A percentile compares a stretch with the other conserved stretches of the same genome.
Evolutionary conservation across 2,329 filamentous ascomycete genomes (phyloP).

Genomic region (Paraphoma chrysanthemicola): DNA sequence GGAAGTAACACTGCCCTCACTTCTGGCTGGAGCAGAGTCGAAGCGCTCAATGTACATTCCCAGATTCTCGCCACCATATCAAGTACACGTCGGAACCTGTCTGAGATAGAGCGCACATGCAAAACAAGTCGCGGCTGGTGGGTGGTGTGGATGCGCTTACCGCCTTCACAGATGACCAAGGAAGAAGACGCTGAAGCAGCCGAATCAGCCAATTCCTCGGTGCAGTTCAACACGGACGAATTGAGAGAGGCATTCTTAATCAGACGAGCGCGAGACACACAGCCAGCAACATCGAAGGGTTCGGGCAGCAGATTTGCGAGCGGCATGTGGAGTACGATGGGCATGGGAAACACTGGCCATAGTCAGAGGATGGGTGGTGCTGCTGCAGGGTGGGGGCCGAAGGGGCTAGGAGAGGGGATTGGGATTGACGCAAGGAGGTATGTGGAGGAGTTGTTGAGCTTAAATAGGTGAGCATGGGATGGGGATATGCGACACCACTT

Average conservation of each 20-base stretch:
- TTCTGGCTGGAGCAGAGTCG: constrained; percentile 59
- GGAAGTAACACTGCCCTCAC: constrained; percentile 11
- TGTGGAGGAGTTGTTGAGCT: constrained; percentile 73
- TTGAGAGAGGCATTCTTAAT: constrained; percentile 54
- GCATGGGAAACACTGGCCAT: constrained; percentile 20
- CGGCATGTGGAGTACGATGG: constrained; percentile 42
- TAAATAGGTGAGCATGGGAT: constrained; percentile 54
- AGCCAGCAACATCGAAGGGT: constrained; percentile 20
- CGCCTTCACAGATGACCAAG: constrained; percentile 28
- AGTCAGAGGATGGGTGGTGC: constrained; percentile 46
- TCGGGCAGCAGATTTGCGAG: constrained; percentile 35
- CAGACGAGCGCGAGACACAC: constrained; percentile 46
- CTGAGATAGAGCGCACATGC: constrained; percentile 65
- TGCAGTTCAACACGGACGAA: constrained; percentile 34
- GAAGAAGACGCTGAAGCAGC: constrained; percentile 9
- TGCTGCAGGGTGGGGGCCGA: constrained; percentile 62
- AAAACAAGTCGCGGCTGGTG: constrained; percentile 72
- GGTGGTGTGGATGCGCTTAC: constrained; percentile 69
- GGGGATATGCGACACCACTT: too few relatives aligned
- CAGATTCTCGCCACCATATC: constrained; percentile 64
- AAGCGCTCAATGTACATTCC: constrained; percentile 67
- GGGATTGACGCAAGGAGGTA: constrained; percentile 79
- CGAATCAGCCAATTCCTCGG: constrained; percentile 9
- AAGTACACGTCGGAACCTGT: constrained; percentile 53
- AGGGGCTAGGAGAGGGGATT: constrained; percentile 72